Evolutionary conservation across 176 grass and related monocot species (phyloP).

Genomic region (Carex scoparia): DNA sequence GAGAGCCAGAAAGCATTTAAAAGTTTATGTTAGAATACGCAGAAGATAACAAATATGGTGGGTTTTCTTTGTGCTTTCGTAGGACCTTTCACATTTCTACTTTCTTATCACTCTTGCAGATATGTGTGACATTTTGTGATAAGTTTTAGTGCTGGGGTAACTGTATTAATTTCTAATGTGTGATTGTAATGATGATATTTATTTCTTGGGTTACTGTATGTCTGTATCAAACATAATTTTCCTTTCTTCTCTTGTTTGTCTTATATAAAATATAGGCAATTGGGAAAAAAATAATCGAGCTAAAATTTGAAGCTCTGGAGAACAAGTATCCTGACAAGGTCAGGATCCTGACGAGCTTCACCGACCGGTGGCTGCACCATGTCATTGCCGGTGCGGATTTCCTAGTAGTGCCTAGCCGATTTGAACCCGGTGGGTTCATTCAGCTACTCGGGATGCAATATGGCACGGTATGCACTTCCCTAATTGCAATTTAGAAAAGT

Average conservation of each 20-base stretch:
- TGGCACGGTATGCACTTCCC: constrained; percentile 40
- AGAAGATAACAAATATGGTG: neutral
- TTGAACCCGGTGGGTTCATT: constrained; percentile 86
- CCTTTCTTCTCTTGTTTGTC: neutral
- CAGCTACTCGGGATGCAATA: constrained; percentile 84
- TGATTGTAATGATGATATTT: too few species aligned
- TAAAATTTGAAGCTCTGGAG: constrained; percentile 34
- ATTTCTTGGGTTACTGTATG: too few species aligned
- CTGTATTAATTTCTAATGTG: neutral
- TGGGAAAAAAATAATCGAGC: constrained; percentile 76
- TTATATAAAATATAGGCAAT: constrained; percentile 40
- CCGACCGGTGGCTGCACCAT: constrained; percentile 46
- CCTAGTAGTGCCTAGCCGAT: constrained; percentile 59
- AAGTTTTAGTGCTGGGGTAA: neutral
- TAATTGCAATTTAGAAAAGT: neutral
- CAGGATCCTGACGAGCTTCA: constrained; percentile 60
- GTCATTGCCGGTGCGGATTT: constrained; percentile 85
- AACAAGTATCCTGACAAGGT: constrained; percentile 51
- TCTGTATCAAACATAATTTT: neutral
- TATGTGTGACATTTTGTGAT: neutral
- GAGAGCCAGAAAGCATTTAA: neutral
- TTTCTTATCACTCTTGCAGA: neutral
- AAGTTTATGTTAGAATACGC: neutral
- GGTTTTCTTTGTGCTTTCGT: neutral
- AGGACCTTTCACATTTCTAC: neutral